phyloP scores from a whole-genome alignment of 306 rosid genomes.

The Vachellia collinsii region DNA sequence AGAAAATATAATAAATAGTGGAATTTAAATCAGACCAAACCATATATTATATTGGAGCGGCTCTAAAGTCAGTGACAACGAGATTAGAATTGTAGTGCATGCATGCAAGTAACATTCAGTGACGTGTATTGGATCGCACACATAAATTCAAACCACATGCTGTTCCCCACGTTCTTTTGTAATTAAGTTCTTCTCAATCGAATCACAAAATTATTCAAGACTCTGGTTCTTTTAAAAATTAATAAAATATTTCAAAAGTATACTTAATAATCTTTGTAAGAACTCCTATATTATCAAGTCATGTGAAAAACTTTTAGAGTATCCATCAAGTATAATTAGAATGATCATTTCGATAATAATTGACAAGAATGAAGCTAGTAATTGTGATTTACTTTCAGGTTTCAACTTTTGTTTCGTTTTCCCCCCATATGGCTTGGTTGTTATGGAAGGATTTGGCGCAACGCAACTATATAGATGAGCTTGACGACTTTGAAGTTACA shows the following conservation, averaged over 20 bases:
- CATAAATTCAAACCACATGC: background rate
- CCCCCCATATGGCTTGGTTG: too few relatives aligned
- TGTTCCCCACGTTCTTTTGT: background rate
- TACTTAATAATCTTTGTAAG: background rate
- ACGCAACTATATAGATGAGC: background rate
- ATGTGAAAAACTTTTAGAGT: too few relatives aligned
- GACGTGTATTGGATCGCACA: background rate
- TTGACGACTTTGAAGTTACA: background rate
- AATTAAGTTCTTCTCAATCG: background rate
- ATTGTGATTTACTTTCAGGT: background rate
- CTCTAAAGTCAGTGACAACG: background rate
- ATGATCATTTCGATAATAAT: too few relatives aligned
- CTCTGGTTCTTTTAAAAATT: background rate
- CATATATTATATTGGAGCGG: background rate
- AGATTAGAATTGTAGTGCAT: background rate
- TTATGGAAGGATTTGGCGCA: background rate
- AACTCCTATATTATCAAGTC: too few relatives aligned
- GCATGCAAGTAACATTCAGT: background rate
- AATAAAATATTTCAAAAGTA: too few relatives aligned
- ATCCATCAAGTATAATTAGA: too few relatives aligned
- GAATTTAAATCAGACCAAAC: too few relatives aligned
- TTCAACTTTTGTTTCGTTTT: background rate
- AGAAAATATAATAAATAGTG: background rate
- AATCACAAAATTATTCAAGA: too few relatives aligned
- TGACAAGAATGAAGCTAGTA: background rate